These are phyloP conservation scores for Elsinoe ampelina DNA, from an alignment of 2,329 filamentous ascomycete genomes.

Conservation along the genomic window DNA sequence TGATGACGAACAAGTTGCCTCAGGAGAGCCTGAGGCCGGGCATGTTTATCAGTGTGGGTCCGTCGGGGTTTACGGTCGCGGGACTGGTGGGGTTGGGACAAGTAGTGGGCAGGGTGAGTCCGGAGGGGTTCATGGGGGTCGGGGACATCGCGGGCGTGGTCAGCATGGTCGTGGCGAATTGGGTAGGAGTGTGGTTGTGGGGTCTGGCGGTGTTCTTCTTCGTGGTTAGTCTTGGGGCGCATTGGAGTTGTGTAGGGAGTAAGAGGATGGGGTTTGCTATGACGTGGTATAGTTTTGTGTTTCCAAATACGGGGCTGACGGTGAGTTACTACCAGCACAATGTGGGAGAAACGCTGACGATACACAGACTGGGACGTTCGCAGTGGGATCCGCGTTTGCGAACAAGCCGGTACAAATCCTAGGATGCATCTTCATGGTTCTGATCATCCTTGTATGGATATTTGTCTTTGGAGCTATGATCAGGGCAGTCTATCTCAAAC, in stretches of 20 bases:
- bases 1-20: constrained; percentile 82
- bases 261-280: constrained; percentile 65
- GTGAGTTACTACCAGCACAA: constrained; percentile 12
- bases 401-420: constrained; percentile 51
- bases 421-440: constrained; percentile 57
- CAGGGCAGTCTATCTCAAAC: constrained; percentile 52
- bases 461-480: constrained; percentile 63
- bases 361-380: constrained; percentile 54
- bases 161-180: constrained; percentile 48
- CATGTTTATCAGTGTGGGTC: constrained; percentile 79
- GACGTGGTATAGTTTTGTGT: constrained; percentile 79
- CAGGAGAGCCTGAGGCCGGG: constrained; percentile 66
- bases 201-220: constrained; percentile 79
- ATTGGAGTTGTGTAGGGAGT: constrained; percentile 56
- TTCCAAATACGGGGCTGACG: constrained; percentile 57
- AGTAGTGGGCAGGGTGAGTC: constrained; percentile 40
- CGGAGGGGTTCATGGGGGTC: constrained; percentile 46
- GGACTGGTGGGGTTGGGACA: constrained; percentile 51
- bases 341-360: neutral
- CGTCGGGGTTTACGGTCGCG: constrained; percentile 58
- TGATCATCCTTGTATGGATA: constrained; percentile 58
- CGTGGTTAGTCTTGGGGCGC: constrained; percentile 64
- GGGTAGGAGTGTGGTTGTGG: constrained; percentile 71
- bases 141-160: constrained; percentile 47
- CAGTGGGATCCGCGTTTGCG: constrained; percentile 49